Percentiles rank a stretch among this genome's conserved stretches.
These are phyloP conservation scores for Suhomyces prunicola DNA, from an alignment of 805 yeast species.

Conservation along the genomic window DNA sequence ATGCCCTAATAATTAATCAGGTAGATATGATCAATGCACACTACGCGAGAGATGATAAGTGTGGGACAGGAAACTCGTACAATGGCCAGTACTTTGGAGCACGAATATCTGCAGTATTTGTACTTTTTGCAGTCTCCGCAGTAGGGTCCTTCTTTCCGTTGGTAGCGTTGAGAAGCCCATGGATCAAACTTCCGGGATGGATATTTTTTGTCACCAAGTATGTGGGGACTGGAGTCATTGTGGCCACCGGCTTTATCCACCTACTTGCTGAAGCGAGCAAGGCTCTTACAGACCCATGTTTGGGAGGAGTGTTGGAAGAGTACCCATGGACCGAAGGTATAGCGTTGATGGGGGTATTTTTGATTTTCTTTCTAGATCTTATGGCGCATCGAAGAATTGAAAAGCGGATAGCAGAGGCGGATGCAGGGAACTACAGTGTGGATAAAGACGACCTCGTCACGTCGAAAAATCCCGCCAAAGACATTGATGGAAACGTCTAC, in stretches of 20 bases:
- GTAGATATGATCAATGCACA: background rate
- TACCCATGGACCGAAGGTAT: conserved; percentile 34
- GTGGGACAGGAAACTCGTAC: conserved; percentile 14
- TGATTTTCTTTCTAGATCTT: conserved; percentile 30
- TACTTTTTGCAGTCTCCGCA: conserved; percentile 26
- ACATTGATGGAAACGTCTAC: conserved; percentile 17
- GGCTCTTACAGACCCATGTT: conserved; percentile 24
- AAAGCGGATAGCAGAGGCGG: background rate
- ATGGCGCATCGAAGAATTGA: conserved; percentile 18
- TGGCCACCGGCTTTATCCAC: conserved; percentile 36
- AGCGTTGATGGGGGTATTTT: conserved; percentile 28
- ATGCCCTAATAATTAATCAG: too few species aligned
- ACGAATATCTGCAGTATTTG: conserved; percentile 29
- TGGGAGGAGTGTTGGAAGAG: conserved; percentile 20
- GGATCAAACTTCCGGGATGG: conserved; percentile 22
- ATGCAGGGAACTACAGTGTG: background rate
- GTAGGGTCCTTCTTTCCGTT: conserved; percentile 31
- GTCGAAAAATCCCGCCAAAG: background rate
- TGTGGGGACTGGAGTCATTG: conserved; percentile 35
- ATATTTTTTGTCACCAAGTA: conserved; percentile 27
- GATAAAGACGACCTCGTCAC: background rate
- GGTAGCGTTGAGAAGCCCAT: conserved; percentile 18
- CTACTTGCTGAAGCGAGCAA: conserved; percentile 29
- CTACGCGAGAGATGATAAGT: conserved; percentile 3
- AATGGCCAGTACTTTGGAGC: conserved; percentile 24